Evolutionary conservation across 805 yeast genomes (phyloP).

Genomic region (Barnettozyma wickerhamii): DNA sequence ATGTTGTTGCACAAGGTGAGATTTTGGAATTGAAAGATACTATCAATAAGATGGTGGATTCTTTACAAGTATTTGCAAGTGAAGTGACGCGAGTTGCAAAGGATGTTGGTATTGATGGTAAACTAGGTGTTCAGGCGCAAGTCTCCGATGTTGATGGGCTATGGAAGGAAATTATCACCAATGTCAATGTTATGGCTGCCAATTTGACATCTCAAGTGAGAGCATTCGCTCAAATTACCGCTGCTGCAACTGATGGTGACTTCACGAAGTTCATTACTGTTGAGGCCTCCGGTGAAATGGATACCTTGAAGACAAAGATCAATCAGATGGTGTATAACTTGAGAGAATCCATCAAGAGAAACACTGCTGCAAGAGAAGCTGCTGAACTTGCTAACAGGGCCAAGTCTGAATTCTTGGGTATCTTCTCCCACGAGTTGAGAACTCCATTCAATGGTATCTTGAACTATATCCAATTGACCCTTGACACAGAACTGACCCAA

Average conservation of each 20-base stretch:
- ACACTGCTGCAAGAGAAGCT: slow-evolving; percentile 91
- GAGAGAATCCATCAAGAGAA: slow-evolving; percentile 85
- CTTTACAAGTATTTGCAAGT: slow-evolving; percentile 79
- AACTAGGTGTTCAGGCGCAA: slow-evolving; percentile 87
- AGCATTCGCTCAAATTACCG: slow-evolving; percentile 90
- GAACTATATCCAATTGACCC: slow-evolving; percentile 86
- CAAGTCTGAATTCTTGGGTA: slow-evolving; percentile 85
- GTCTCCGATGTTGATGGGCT: slow-evolving; percentile 86
- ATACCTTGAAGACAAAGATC: slow-evolving; percentile 44
- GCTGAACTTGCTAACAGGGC: slow-evolving; percentile 88
- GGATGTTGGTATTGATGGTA: slow-evolving; percentile 91
- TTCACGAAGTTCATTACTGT: slow-evolving; percentile 86
- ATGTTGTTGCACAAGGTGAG: slow-evolving; percentile 88
- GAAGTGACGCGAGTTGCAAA: slow-evolving; percentile 89
- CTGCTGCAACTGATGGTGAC: slow-evolving; percentile 94
- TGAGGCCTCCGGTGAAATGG: slow-evolving; percentile 90
- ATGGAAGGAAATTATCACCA: slow-evolving; percentile 89
- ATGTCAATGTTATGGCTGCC: slow-evolving; percentile 90
- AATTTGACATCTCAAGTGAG: slow-evolving; percentile 87
- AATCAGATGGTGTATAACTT: slow-evolving; percentile 82
- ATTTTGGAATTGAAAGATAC: slow-evolving; percentile 80
- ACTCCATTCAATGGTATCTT: slow-evolving; percentile 92
- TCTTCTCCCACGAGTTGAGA: slow-evolving; percentile 82
- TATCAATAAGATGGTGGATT: slow-evolving; percentile 89
- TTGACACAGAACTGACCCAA: slow-evolving; percentile 85